Evolutionary conservation across 495 filamentous ascomycete species (phyloP), one percentile per base, ranked within the genome.

Genomic region (Penicillium ochrochloron): DNA sequence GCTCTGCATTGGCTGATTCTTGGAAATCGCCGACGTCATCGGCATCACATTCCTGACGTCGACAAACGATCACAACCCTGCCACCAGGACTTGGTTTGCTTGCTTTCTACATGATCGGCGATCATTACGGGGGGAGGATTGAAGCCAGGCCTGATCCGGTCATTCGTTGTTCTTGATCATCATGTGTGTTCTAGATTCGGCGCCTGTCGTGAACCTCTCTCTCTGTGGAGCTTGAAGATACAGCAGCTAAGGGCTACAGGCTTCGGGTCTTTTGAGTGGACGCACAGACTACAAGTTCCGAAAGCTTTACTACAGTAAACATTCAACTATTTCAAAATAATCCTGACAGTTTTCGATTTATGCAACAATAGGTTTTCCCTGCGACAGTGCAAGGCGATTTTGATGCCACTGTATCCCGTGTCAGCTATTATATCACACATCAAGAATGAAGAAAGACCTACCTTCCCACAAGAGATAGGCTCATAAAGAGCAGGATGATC

Each of bases 401-500:
- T 59, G 72, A 50, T 71, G 66, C 73, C 73, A 75, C 68, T 75
- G 62, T 42, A 52, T 14, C 19, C 8, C 0, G 9, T 23, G 51
- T 73, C 21, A 73, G 67, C 19, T 56, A 9, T 0, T 23, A 37
- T 12, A 57, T 44, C 15, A 25, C n/a, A 12, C 6, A 7, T 21
- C 4, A 46, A 35, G 12, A 15, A 34, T 9, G 7, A 44, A 23
- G 48, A n/a, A 14, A 48, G 1, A 62, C 66, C 14, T 54, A 74
- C 75, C 59, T 87, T 79, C 31, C 84, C 83, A 69, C 83, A 86
- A 15, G 78, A 83, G 17, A 88, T 86, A 53, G 85, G 84, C 64
- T 84, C 78, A 63, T 85, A 87, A 64, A 83, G 79, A 23, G 82
- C 73, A 7, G 84, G 85, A 66, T 85, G 82, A 17, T 71, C 73